Evolutionary conservation across 2,329 filamentous ascomycete genomes (phyloP).

Genomic region (Furcasterigmium furcatum): DNA sequence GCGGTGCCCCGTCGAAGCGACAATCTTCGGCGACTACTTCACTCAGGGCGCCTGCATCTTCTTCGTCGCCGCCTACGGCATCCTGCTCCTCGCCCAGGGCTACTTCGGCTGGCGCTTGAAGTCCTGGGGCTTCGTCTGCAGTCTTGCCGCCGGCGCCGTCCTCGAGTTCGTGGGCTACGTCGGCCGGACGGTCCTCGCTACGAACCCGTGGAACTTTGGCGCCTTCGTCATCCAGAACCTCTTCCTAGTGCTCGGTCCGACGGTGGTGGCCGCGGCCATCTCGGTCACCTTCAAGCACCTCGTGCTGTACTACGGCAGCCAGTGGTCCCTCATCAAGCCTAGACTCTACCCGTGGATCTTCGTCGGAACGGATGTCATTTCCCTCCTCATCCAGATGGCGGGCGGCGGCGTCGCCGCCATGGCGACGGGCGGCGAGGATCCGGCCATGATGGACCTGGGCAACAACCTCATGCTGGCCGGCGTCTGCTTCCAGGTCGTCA

Average conservation of each 20-base stretch:
- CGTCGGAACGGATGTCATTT: constrained; percentile 42
- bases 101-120: background rate
- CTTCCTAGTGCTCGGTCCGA: constrained; percentile 35
- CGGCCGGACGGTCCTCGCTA: constrained; percentile 2
- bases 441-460: constrained; percentile 9
- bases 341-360: constrained; percentile 45
- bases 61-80: background rate
- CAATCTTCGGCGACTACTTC: constrained; percentile 1
- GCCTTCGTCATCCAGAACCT: constrained; percentile 38
- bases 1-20: background rate
- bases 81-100: background rate
- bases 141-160: background rate
- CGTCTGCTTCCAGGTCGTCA: constrained; percentile 19
- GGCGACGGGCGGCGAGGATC: background rate
- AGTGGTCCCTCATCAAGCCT: constrained; percentile 34
- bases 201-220: constrained; percentile 35
- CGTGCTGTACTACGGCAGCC: constrained; percentile 35
- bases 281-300: constrained; percentile 45
- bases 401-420: constrained; percentile 12
- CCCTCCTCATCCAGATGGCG: constrained; percentile 20
- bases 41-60: background rate
- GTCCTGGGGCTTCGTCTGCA: constrained; percentile 1
- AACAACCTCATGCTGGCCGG: constrained; percentile 16
- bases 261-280: constrained; percentile 40
- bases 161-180: background rate